Evolutionary conservation across 108 stramenopile species (phyloP).

Genomic region (Skeletonema marinoi): DNA sequence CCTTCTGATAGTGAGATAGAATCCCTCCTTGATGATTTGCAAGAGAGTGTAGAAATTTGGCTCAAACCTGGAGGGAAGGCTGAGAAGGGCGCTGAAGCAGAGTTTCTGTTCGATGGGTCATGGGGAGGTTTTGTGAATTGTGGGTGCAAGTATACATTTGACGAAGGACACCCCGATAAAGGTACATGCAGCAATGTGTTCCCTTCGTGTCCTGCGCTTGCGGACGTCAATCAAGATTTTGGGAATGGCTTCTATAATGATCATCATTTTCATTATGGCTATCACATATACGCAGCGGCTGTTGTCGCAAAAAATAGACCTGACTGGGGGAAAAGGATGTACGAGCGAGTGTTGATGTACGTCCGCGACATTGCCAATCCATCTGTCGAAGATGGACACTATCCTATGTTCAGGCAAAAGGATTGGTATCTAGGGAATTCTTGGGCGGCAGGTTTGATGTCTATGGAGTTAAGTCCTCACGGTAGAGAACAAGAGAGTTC

Average conservation of each 20-base stretch:
- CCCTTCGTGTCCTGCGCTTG: conserved; percentile 85
- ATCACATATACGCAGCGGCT: conserved; percentile 92
- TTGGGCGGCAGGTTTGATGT: conserved; percentile 92
- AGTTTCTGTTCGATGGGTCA: conserved; percentile 84
- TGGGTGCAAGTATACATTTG: conserved; percentile 82
- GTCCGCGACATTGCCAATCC: conserved; percentile 96
- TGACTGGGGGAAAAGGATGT: conserved; percentile 84
- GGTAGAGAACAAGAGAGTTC: conserved; percentile 95
- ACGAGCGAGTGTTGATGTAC: conserved; percentile 80
- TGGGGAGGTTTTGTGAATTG: conserved; percentile 95
- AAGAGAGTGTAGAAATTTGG: conserved; percentile 82
- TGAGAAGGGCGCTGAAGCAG: conserved; percentile 84
- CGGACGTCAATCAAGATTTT: conserved; percentile 88
- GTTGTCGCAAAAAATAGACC: conserved; percentile 86
- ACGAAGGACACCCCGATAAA: conserved; percentile 27
- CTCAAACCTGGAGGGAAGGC: conserved; percentile 62
- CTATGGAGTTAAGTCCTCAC: conserved; percentile 78
- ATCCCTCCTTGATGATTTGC: conserved; percentile 61
- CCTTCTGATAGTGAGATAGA: conserved; percentile 58
- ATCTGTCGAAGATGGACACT: conserved; percentile 74
- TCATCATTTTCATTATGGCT: conserved; percentile 67
- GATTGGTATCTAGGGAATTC: conserved; percentile 90
- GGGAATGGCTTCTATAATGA: conserved; percentile 69
- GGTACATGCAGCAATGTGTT: conserved; percentile 67
- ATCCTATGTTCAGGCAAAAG: conserved; percentile 90